Percentiles rank a stretch among this genome's conserved stretches.
Conservation (phyloP, 257 asterid species). For the Plantago elongata region DNA sequence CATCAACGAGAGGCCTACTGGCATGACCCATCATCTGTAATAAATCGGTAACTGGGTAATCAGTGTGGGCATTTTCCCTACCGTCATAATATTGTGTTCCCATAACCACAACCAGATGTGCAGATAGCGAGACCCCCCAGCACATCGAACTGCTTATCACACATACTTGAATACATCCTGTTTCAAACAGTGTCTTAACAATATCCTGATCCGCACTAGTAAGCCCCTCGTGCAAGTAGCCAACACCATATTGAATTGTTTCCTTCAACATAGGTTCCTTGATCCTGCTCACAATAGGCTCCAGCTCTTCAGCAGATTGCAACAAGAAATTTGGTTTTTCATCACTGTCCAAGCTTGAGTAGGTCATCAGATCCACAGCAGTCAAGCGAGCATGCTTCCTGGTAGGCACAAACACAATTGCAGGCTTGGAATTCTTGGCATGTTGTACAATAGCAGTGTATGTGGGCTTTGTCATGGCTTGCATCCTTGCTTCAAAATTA, state of each 20-base stretch:
- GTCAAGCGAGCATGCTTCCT: conserved; percentile 61
- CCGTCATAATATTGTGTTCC: conserved; percentile 61
- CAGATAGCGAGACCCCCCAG: conserved; percentile 59
- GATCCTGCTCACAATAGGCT: conserved; percentile 35
- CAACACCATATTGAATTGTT: conserved; percentile 47
- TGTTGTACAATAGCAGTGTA: conserved; percentile 58
- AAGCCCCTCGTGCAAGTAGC: conserved; percentile 57
- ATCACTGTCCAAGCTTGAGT: conserved; percentile 46
- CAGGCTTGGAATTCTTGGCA: conserved; percentile 53
- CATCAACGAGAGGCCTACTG: conserved; percentile 52
- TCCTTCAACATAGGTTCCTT: conserved; percentile 47
- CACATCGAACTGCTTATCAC: conserved; percentile 57
- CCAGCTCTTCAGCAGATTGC: conserved; percentile 33
- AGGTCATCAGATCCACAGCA: conserved; percentile 60
- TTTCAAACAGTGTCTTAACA: conserved; percentile 50
- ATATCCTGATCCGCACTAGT: conserved; percentile 49
- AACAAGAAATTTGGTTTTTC: conserved; percentile 39
- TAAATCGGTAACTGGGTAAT: conserved; percentile 55
- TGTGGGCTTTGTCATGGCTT: conserved; percentile 57
- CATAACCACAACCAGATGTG: conserved; percentile 64
- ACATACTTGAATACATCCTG: conserved; percentile 50
- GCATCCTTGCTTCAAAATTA: conserved; percentile 61
- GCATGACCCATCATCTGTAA: conserved; percentile 72
- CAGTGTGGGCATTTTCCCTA: conserved; percentile 53
- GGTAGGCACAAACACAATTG: conserved; percentile 50